Conservation (phyloP, 352 stramenopile species). For the Aphanomyces euteiches region DNA sequence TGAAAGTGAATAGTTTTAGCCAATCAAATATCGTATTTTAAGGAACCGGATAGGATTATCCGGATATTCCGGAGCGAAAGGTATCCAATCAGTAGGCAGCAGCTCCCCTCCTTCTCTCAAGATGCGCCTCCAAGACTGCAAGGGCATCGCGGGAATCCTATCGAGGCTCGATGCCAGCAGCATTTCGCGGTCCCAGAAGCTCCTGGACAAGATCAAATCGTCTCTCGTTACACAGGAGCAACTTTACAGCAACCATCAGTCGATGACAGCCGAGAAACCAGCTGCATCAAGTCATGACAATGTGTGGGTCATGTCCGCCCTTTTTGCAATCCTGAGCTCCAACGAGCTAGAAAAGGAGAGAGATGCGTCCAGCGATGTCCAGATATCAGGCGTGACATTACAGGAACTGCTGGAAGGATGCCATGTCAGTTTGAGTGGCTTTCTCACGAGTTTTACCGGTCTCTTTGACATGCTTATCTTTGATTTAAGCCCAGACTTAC, state of each 20-base stretch:
- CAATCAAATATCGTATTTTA: no score
- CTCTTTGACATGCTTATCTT: constrained; percentile 78
- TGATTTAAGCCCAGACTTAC: constrained; percentile 50
- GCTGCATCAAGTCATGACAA: constrained; percentile 9
- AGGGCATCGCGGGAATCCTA: constrained; percentile 9
- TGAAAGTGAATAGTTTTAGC: no score
- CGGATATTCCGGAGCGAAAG: not conserved
- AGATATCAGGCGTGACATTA: not conserved
- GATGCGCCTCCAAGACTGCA: constrained; percentile 23
- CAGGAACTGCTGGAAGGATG: constrained; percentile 20
- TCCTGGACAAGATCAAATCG: constrained; percentile 21
- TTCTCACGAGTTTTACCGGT: constrained; percentile 68
- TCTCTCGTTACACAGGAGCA: constrained; percentile 21
- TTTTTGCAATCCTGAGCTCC: constrained; percentile 26
- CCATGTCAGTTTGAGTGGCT: constrained; percentile 54
- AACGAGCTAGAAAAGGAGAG: constrained; percentile 14
- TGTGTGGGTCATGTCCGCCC: constrained; percentile 20
- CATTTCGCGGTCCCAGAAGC: constrained; percentile 23
- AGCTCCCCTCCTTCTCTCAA: constrained; percentile 5
- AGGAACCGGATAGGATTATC: not conserved
- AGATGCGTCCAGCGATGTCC: not conserved
- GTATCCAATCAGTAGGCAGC: constrained; percentile 14
- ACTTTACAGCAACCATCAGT: not conserved
- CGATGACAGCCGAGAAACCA: not conserved
- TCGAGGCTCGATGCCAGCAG: not conserved